phyloP scores from a whole-genome alignment of 768 basidiomycete genomes.

The Russula foetens region DNA sequence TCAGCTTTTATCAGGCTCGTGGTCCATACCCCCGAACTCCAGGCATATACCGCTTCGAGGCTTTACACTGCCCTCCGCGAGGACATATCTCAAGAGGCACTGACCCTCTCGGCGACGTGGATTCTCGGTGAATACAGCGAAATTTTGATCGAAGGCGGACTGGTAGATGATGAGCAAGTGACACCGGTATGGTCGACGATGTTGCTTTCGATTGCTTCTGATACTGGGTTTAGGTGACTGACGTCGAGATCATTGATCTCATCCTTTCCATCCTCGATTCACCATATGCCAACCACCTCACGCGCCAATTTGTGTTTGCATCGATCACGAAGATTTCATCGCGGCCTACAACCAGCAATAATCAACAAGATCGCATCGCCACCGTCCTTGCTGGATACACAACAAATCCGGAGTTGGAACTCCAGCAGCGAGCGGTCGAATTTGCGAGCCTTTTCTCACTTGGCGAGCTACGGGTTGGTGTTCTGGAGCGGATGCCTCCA shows the following conservation, averaged over 20 bases:
- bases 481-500: slow-evolving; percentile 97
- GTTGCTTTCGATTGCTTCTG: neutral
- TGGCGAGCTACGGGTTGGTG: slow-evolving; percentile 70
- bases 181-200: slow-evolving; percentile 42
- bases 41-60: slow-evolving; percentile 90
- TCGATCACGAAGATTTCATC: slow-evolving; percentile 86
- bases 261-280: slow-evolving; percentile 83
- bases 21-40: slow-evolving; percentile 93
- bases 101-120: slow-evolving; percentile 92
- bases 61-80: slow-evolving; percentile 78
- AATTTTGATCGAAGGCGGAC: slow-evolving; percentile 74
- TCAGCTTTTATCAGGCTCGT: slow-evolving; percentile 94
- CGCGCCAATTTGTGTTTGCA: slow-evolving; percentile 87
- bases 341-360: slow-evolving; percentile 53
- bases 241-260: slow-evolving; percentile 80
- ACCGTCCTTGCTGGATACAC: slow-evolving; percentile 75
- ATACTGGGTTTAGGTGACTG: slow-evolving; percentile 45
- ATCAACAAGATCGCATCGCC: slow-evolving; percentile 72
- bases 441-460: slow-evolving; percentile 80
- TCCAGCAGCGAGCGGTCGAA: slow-evolving; percentile 94
- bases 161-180: slow-evolving; percentile 67
- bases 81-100: slow-evolving; percentile 94
- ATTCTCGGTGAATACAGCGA: slow-evolving; percentile 96
- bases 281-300: slow-evolving; percentile 87
- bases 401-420: slow-evolving; percentile 84